Conservation (phyloP, 768 basidiomycete genomes). For the Pulveroboletus sp. region DNA sequence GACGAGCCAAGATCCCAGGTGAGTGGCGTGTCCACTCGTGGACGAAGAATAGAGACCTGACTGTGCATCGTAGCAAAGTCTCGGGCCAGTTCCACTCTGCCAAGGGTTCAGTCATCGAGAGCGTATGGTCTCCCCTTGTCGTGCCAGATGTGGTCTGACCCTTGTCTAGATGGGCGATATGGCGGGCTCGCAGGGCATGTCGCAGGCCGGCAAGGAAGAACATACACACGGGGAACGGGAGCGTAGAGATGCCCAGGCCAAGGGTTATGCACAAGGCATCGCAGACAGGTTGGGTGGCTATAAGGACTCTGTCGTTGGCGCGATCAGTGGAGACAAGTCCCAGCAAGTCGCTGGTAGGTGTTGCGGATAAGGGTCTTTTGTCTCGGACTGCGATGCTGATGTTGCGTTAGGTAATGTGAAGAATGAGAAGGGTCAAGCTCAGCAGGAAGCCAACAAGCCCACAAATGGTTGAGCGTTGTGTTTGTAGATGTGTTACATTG, state of each 20-base stretch:
- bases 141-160: background rate
- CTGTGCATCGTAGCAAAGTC: slow-evolving; percentile 24
- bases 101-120: slow-evolving; percentile 35
- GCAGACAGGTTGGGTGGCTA: slow-evolving; percentile 44
- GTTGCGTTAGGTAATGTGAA: slow-evolving; percentile 41
- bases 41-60: background rate
- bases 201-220: slow-evolving; percentile 44
- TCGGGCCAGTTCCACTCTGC: slow-evolving; percentile 34
- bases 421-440: slow-evolving; percentile 50
- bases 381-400: background rate
- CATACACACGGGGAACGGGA: slow-evolving; percentile 45
- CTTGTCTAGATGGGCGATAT: slow-evolving; percentile 36
- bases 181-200: slow-evolving; percentile 41
- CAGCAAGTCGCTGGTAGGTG: slow-evolving; percentile 45
- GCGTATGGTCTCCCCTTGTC: slow-evolving; percentile 15
- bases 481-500: background rate
- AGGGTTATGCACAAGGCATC: slow-evolving; percentile 48
- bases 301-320: slow-evolving; percentile 51
- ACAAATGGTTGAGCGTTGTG: background rate
- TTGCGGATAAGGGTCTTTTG: accelerated
- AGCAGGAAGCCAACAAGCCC: slow-evolving; percentile 51
- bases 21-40: background rate
- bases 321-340: slow-evolving; percentile 50
- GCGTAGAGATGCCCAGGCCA: slow-evolving; percentile 42
- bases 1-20: slow-evolving; percentile 28